Evolutionary conservation across 164 flowering plant genomes (phyloP), one percentile per base, ranked within the genome.

Genomic region (Macadamia tetraphylla): DNA sequence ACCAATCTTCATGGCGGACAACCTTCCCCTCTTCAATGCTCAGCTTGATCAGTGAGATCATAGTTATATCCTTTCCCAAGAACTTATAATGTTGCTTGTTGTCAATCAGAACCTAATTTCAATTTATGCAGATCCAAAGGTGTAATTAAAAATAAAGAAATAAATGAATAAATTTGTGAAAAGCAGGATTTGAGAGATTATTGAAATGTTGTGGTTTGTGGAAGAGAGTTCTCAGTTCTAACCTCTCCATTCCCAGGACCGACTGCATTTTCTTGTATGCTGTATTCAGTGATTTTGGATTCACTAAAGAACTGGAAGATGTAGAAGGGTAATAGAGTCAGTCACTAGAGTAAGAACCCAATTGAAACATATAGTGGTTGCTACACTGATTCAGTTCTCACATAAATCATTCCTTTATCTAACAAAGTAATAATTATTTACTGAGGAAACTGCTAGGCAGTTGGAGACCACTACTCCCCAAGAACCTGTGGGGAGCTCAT

Each of bases 21-120:
- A 88, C 80, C 73, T 87, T 90, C 56, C 93, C 92, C 10, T 81
- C 78, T 67, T 86, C 88, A 17, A 83, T 77, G 9, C 77, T 44
- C 62, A 92, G 79, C 80, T 73, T 86, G 76, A 92, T 92, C 44
- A 88, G 96, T 8, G 98, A 86, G 69, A 81, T 77, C 85, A 88
- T 69, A 72, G 86, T 80, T 57, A 88, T 77, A 67, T 75, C 76
- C 69, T 70, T 88, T 68, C 96, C 96, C 77, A 87, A 12, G 70
- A 88, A 73, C 81, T 88, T 92, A 84, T 92, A 90, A 31, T 82
- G 74, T 75, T 92, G 98, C 71, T 90, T 92, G 85, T 88, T 92
- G 79, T 92, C 96, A 42, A 90, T 85, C 40, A 83, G 69, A 71
- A 90, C 84, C 96, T 90, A 80, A 31, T 73, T 32, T 57, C 56